Conservation (phyloP, 345 rosid genomes). For the Rhizophora mangle region DNA sequence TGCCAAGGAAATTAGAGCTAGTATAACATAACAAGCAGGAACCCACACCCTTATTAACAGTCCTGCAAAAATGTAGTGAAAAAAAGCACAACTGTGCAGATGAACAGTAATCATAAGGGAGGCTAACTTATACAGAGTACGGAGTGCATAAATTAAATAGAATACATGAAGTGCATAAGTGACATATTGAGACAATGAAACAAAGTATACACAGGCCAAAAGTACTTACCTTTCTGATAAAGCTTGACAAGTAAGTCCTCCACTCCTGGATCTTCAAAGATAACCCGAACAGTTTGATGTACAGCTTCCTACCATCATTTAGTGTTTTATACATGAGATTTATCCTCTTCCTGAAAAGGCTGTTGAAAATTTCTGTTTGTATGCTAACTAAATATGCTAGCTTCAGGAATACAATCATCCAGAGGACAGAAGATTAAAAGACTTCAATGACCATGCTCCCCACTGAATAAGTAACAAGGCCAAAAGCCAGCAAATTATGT, state of each 20-base stretch:
- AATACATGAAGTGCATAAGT: no score
- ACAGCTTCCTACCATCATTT: conserved; percentile 76
- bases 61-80: no score
- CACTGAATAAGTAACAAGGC: neutral
- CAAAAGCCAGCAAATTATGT: no score
- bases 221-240: conserved; percentile 72
- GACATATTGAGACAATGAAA: neutral
- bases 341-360: neutral
- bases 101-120: neutral
- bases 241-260: conserved; percentile 88
- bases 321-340: conserved; percentile 7
- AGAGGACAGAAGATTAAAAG: neutral
- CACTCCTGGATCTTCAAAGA: conserved; percentile 99
- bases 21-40: no score
- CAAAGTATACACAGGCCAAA: neutral
- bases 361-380: neutral
- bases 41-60: no score
- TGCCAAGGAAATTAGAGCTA: no score
- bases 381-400: conserved; percentile 9
- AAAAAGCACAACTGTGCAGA: neutral
- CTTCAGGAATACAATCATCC: neutral
- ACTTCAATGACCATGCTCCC: neutral
- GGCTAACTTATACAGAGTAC: neutral
- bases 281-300: conserved; percentile 78
- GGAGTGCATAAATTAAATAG: neutral